These are phyloP conservation scores for Silene uniflora DNA, from an alignment of 148 eudicot genomes.

Conservation along the genomic window DNA sequence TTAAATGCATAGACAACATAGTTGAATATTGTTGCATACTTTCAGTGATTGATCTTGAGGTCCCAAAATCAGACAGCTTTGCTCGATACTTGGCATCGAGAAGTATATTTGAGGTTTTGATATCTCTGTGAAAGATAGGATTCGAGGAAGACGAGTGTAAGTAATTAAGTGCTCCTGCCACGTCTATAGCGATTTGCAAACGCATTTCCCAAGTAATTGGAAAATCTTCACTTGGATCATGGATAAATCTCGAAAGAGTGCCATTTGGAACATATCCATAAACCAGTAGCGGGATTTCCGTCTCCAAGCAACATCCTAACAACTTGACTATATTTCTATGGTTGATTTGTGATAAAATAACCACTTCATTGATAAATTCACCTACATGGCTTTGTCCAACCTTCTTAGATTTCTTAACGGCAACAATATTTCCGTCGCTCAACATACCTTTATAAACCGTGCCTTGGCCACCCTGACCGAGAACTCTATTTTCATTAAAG, in stretches of 20 bases:
- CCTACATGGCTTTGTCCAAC: slow-evolving; percentile 6
- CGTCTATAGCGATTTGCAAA: slow-evolving; percentile 23
- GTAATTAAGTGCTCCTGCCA: slow-evolving; percentile 25
- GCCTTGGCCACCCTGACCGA: slow-evolving; percentile 36
- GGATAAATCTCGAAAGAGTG: slow-evolving; percentile 16
- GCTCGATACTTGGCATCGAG: slow-evolving; percentile 20
- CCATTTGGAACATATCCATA: slow-evolving; percentile 29
- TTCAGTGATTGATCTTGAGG: slow-evolving; percentile 14
- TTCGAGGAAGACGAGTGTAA: slow-evolving; percentile 18
- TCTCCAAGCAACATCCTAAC: slow-evolving; percentile 32
- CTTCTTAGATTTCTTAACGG: slow-evolving; percentile 24
- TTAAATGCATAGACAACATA: no score
- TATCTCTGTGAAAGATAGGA: slow-evolving; percentile 25
- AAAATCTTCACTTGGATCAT: slow-evolving; percentile 21
- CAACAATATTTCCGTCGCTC: slow-evolving; percentile 29
- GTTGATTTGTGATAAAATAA: slow-evolving; percentile 29
- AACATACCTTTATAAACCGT: no score
- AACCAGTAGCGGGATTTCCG: slow-evolving; percentile 27
- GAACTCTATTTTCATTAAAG: slow-evolving; percentile 22
- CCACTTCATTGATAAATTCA: slow-evolving; percentile 30
- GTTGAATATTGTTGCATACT: no score
- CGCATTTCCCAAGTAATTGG: slow-evolving; percentile 23
- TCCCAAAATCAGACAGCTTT: slow-evolving; percentile 23
- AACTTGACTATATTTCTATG: slow-evolving; percentile 26
- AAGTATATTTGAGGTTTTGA: slow-evolving; percentile 20